Percentiles rank a stretch among this genome's conserved stretches.
These are phyloP conservation scores for Aspergillus hiratsukae DNA, from an alignment of 2,329 filamentous ascomycete species.

Conservation along the genomic window DNA sequence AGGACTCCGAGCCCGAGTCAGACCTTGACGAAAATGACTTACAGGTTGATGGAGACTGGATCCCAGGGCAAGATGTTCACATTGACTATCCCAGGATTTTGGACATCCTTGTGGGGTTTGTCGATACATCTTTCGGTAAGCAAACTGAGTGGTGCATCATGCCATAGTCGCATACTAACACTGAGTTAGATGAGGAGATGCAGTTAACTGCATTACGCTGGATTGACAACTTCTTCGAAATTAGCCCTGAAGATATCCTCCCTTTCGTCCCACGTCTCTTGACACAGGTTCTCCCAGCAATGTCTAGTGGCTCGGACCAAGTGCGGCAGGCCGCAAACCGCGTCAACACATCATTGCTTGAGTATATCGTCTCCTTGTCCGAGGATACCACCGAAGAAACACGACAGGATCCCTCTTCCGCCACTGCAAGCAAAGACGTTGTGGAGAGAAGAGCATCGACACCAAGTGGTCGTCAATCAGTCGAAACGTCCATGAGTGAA, in stretches of 20 bases:
- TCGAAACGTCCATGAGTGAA: constrained; percentile 25
- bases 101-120: constrained; percentile 82
- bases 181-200: constrained; percentile 72
- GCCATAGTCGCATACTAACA: constrained; percentile 16
- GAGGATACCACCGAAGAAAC: constrained; percentile 56
- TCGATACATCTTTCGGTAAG: constrained; percentile 73
- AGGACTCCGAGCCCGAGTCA: constrained; percentile 41
- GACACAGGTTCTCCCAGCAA: constrained; percentile 85
- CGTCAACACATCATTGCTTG: constrained; percentile 87
- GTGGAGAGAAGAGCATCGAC: constrained; percentile 42
- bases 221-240: constrained; percentile 96
- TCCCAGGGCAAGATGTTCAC: constrained; percentile 93
- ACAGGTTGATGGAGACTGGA: constrained; percentile 84
- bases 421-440: constrained; percentile 34
- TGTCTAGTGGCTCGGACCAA: constrained; percentile 85
- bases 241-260: constrained; percentile 93
- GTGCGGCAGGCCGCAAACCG: constrained; percentile 83
- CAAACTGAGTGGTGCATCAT: constrained; percentile 18
- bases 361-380: constrained; percentile 87
- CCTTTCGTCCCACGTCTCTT: constrained; percentile 90
- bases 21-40: constrained; percentile 51
- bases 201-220: constrained; percentile 85
- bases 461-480: constrained; percentile 23
- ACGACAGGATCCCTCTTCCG: constrained; percentile 33
- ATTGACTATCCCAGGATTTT: constrained; percentile 90